Conservation (phyloP, 768 basidiomycete species). For the Chalciporus chontae region DNA sequence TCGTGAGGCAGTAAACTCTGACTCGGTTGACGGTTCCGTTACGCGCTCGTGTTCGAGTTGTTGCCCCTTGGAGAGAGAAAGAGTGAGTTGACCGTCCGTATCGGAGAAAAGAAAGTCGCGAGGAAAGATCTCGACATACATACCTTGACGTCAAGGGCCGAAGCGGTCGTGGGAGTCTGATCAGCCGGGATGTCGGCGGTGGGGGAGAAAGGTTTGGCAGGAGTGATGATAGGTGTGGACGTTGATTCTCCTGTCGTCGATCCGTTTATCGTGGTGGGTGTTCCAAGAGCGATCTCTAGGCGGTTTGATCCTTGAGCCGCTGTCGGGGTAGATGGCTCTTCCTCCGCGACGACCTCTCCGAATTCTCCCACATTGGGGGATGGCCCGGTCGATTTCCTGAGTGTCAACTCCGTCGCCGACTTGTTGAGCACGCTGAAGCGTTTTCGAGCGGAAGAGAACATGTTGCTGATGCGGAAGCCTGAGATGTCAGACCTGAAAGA, state of each 20-base stretch:
- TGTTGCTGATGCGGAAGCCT: constrained; percentile 34
- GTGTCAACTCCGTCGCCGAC: constrained; percentile 16
- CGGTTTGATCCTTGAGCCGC: constrained; percentile 9
- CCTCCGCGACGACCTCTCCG: constrained; percentile 65
- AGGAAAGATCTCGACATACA: not conserved
- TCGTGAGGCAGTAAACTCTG: not conserved
- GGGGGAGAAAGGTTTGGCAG: no score
- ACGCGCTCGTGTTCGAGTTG: not conserved
- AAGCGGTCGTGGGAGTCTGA: not conserved
- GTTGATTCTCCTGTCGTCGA: not conserved
- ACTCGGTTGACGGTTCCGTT: constrained; percentile 18
- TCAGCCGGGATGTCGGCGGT: not conserved
- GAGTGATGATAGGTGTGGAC: no score
- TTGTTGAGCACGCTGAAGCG: constrained; percentile 60
- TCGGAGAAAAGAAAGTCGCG: not conserved
- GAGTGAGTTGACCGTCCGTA: no score
- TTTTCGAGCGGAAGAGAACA: constrained; percentile 52
- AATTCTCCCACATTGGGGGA: constrained; percentile 56
- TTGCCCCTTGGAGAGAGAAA: not conserved
- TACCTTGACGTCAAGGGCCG: not conserved
- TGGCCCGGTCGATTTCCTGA: constrained; percentile 33
- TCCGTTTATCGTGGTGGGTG: not conserved
- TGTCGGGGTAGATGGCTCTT: constrained; percentile 26
- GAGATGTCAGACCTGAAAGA: constrained; percentile 44
- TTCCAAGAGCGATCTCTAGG: constrained; percentile 22